Evolutionary conservation across 371 early-diverging fungal species (phyloP).

Genomic region (Mucor ambiguus): DNA sequence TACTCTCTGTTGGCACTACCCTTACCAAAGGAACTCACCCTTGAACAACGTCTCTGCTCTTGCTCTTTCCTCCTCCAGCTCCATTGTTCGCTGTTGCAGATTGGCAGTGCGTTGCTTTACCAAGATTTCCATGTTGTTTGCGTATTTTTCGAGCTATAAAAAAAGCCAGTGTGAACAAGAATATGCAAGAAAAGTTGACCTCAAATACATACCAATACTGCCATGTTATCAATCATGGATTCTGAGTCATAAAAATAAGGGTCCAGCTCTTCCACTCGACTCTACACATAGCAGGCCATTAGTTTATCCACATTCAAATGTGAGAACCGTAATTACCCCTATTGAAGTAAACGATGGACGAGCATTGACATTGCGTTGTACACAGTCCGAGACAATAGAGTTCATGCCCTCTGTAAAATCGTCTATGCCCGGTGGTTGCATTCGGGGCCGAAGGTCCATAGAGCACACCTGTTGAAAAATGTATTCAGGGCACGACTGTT

Average conservation of each 20-base stretch:
- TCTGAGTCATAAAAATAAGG: conserved; percentile 43
- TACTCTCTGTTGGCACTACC: too few species aligned
- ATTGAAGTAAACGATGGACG: conserved; percentile 45
- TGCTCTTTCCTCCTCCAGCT: conserved; percentile 53
- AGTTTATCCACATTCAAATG: neutral
- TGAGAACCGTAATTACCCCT: conserved; percentile 15
- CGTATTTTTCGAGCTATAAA: conserved; percentile 50
- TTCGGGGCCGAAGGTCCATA: conserved; percentile 28
- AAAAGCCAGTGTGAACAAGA: neutral
- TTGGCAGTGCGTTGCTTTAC: conserved; percentile 51
- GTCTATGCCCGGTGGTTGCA: conserved; percentile 28
- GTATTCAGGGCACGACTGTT: neutral
- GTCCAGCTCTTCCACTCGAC: conserved; percentile 46
- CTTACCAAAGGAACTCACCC: conserved; percentile 14
- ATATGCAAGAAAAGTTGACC: neutral
- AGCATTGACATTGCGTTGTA: conserved; percentile 19
- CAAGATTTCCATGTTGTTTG: conserved; percentile 56
- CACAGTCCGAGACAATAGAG: conserved; percentile 37
- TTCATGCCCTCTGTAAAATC: conserved; percentile 48
- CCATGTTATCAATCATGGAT: conserved; percentile 54
- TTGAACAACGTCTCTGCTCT: conserved; percentile 38
- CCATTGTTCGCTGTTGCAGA: conserved; percentile 51
- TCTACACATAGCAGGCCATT: conserved; percentile 7
- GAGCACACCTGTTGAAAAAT: conserved; percentile 32
- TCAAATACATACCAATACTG: conserved; percentile 36